Evolutionary conservation across 495 filamentous ascomycete genomes (phyloP), one percentile per base, ranked within the genome.

Genomic region (Podospora pseudopauciseta): DNA sequence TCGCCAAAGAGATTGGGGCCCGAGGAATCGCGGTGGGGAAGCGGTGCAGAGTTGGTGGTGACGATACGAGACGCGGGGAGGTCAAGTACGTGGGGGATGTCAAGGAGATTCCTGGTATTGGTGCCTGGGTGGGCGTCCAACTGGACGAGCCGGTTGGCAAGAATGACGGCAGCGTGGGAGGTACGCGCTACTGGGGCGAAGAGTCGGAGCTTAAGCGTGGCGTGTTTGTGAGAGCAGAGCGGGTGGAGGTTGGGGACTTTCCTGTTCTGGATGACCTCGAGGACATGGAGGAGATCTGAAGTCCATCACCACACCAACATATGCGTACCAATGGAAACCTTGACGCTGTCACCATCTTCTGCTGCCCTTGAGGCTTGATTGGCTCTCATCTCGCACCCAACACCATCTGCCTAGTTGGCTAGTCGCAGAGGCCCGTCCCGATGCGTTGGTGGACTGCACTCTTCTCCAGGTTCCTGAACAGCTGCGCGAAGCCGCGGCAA

Each of bases 141-240:
- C 83, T 96, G 58, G 92, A 97, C 75, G 92, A 97, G 78, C 92
- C 92, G 4, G 88, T 88, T 44, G 93, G 93, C 34, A 95, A 91
- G 82, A 97, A 97, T 72, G 92, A 97, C 76, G 93, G 93, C 19
- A 91, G 89, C 72, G 84, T 96, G 56, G 84, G 83, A n/a, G 91
- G 90, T 30, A 87, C 86, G 67, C 82, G 88, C 60, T 96, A 95
- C 79, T 97, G 96, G 80, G 84, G 84, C 19, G 79, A 81, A n/a
- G 81, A 82, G 34, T 83, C 82, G n/a, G 69, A 75, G 23, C 71
- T 85, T 64, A 94, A 95, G 76, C 86, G 84, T 64, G 94, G 94
- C 16, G 89, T 92, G 28, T 97, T 97, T 76, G 92, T 97, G 11
- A 86, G 93, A 75, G 91, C 95, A 34, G 95, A 97, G 71, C 86